Conservation (phyloP, 129 eudicot genomes). For the Tanacetum coccineum region DNA sequence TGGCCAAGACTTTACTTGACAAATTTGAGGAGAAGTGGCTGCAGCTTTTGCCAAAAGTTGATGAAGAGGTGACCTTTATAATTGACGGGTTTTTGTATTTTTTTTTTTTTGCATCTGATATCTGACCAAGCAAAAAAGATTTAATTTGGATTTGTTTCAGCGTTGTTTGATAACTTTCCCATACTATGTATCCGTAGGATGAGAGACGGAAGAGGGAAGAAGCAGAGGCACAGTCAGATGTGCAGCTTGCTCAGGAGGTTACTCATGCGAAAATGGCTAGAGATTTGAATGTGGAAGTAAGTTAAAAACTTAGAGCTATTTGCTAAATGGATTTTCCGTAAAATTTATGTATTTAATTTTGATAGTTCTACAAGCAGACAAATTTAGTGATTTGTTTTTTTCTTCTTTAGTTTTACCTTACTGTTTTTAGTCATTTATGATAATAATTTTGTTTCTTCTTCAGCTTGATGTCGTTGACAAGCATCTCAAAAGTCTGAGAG, state of each 20-base stretch:
- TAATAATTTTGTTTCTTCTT: conserved; percentile 17
- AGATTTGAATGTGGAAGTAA: conserved; percentile 66
- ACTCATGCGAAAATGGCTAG: conserved; percentile 81
- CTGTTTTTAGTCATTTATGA: neutral
- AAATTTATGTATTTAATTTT: neutral
- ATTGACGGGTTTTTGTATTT: neutral
- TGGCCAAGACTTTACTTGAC: conserved; percentile 75
- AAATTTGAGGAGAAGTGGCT: conserved; percentile 96
- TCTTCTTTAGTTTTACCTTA: too few species aligned
- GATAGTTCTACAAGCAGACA: too few species aligned
- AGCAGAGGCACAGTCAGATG: conserved; percentile 60
- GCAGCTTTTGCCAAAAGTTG: conserved; percentile 85
- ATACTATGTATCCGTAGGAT: conserved; percentile 44
- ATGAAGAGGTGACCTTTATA: conserved; percentile 64
- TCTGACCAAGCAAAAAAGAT: neutral
- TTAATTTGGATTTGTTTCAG: neutral
- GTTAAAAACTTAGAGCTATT: conserved; percentile 12
- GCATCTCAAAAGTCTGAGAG: conserved; percentile 59
- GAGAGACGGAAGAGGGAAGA: conserved; percentile 75
- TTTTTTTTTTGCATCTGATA: neutral
- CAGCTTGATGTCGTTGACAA: conserved; percentile 64
- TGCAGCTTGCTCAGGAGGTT: conserved; percentile 90
- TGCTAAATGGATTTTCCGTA: neutral
- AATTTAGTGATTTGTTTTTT: too few species aligned
- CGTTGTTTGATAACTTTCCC: conserved; percentile 17